Evolutionary conservation across 169 alveolate species (phyloP), one percentile per base, ranked within the genome.

Genomic region (Miamiensis avidus): DNA sequence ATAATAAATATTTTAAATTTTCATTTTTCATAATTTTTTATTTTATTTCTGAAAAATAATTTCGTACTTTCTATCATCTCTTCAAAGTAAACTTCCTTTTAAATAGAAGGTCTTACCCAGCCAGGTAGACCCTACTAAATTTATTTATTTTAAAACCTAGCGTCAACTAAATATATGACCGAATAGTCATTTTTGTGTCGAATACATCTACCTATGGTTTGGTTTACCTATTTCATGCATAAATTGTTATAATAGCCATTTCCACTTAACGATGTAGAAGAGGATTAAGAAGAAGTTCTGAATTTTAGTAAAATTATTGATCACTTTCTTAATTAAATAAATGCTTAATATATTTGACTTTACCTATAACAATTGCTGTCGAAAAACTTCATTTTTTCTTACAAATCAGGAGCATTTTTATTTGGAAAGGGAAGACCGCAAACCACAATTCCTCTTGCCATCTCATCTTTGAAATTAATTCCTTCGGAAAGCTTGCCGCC

Each of bases 161-260:
- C 73, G 87, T 99, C 99, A 27, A 98, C 94, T 82, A 98, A 95
- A 33, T 98, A 74, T 49, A 98, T 91, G 0, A 98, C 92, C 0
- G 99, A 98, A 93, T 95, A 99, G 91, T 99, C 99, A 74, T 95
- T 88, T 31, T 89, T 96, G 90, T 99, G 99, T 64, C 99, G 93
- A 78, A 99, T 97, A 26, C 99, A 98, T 81, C 99, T 95, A 74
- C 99, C 99, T 31, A 99, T 96, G 65, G 99, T 93, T 93, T 99
- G 99, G 87, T 99, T 99, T 31, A 99, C 97, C 11, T 97, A 95
- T 93, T 97, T 98, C 93, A 96, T 93, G 86, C 99, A 96, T 72
- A 82, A 72, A 75, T 76, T 82, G 73, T 84, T 89, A 73, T 89
- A 89, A 78, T 78, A 92, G 29, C 76, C 73, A 28, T 82, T 81